Evolutionary conservation across 2,329 filamentous ascomycete species (phyloP), one percentile per base, ranked within the genome.

Genomic region (Aspergillus arachidicola): DNA sequence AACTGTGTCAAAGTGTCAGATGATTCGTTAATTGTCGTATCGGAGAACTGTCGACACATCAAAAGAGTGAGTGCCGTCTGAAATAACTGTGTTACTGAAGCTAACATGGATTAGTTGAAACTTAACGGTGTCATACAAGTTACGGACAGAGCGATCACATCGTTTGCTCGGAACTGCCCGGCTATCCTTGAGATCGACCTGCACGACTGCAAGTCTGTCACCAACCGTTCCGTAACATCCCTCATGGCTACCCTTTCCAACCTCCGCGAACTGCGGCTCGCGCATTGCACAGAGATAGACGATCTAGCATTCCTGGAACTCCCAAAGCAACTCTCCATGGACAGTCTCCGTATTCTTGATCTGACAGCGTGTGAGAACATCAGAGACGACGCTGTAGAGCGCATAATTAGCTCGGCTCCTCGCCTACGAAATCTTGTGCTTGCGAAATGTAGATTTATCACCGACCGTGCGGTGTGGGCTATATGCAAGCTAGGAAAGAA

Each of bases 141-240:
- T 38, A 93, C 91, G 45, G 93, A 98, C 75, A 84, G 85, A 56
- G 90, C 93, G 7, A 89, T 98, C 66, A 83, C 92, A 63, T 91
- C 93, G 4, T 96, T 99, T 75, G 94, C 95, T 6, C 84, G 89
- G 53, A 87, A 96, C 78, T 97, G 94, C 76, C 92, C 89, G 14
- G 94, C 97, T 69, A 93, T 99, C 36, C 89, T 99, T 66, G 95
- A 99, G 78, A 97, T 99, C 65, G 95, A 99, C 75, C 86, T 99
- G 16, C 92, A 97, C 70, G 91, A 93, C 70, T 96, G 95, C 81
- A 85, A 83, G 60, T 85, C 89, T 53, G 88, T 99, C 68, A 91
- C 91, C 66, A 95, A 96, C 74, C 86, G 89, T 28, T 92, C 95
- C 0, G 86, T 99, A 56, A 94, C 92, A 0, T 87, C 90, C 2